Conservation (phyloP, 2,329 filamentous ascomycete species). For the Cladosporium sp. region DNA sequence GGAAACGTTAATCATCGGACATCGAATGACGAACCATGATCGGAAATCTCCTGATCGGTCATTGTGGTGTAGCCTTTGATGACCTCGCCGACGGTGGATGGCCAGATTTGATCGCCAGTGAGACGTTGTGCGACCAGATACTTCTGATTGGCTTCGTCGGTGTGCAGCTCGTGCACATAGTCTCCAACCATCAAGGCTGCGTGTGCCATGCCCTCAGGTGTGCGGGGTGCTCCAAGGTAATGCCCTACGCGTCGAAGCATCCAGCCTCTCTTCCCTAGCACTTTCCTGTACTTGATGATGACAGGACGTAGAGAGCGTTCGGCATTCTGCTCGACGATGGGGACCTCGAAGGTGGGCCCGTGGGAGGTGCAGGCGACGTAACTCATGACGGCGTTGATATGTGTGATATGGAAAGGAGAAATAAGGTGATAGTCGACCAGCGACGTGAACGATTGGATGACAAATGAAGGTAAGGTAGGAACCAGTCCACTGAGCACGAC, state of each 20-base stretch:
- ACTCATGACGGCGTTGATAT: background rate
- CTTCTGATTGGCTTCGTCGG: constrained; percentile 1
- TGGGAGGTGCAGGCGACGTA: background rate
- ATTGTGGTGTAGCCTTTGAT: constrained; percentile 4
- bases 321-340: constrained; percentile 3
- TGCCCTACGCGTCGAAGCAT: background rate
- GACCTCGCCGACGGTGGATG: background rate
- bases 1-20: background rate
- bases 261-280: background rate
- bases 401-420: background rate
- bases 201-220: background rate
- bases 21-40: background rate
- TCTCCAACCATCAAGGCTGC: constrained; percentile 4
- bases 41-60: background rate
- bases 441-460: background rate
- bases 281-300: constrained; percentile 4
- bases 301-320: background rate
- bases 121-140: background rate
- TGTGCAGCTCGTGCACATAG: background rate
- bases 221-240: background rate
- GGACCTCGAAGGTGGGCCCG: background rate
- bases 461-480: background rate
- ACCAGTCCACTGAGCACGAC: background rate
- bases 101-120: constrained; percentile 1
- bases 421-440: background rate